phyloP scores from a whole-genome alignment of 805 yeast species.

The Brettanomyces sp. region DNA sequence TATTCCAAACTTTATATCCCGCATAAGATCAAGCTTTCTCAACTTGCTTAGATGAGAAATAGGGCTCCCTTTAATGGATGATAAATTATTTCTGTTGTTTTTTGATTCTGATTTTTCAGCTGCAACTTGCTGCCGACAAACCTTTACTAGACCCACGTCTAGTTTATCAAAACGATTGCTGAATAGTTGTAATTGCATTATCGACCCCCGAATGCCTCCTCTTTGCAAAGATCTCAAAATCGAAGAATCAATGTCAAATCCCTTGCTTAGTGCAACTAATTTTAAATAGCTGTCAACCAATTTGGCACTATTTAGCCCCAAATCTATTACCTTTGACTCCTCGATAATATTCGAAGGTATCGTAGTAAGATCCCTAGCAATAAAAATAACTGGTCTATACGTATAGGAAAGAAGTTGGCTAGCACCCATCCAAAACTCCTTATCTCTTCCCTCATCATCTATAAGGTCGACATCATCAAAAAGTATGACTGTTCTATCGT shows the following conservation, averaged over 20 bases:
- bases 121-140: neutral
- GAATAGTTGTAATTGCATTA: conserved; percentile 22
- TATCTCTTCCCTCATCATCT: conserved; percentile 58
- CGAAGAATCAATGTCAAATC: conserved; percentile 13
- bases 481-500: conserved; percentile 49
- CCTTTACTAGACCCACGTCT: conserved; percentile 6
- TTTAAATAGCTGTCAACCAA: conserved; percentile 16
- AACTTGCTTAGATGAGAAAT: neutral
- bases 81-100: neutral
- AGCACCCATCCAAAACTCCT: conserved; percentile 70
- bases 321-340: conserved; percentile 20
- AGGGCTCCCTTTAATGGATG: too few relatives aligned
- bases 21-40: neutral
- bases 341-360: conserved; percentile 21
- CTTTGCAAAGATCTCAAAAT: conserved; percentile 10
- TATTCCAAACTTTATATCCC: neutral
- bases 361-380: conserved; percentile 17
- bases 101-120: neutral
- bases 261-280: conserved; percentile 18
- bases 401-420: conserved; percentile 42
- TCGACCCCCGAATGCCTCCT: conserved; percentile 18
- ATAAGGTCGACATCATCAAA: conserved; percentile 82
- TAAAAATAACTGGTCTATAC: conserved; percentile 26
- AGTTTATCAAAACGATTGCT: conserved; percentile 12
- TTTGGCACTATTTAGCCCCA: conserved; percentile 5